Evolutionary conservation across 192 early-diverging fungal species (phyloP), one percentile per base, ranked within the genome.

Genomic region (Umbelopsis sp.): DNA sequence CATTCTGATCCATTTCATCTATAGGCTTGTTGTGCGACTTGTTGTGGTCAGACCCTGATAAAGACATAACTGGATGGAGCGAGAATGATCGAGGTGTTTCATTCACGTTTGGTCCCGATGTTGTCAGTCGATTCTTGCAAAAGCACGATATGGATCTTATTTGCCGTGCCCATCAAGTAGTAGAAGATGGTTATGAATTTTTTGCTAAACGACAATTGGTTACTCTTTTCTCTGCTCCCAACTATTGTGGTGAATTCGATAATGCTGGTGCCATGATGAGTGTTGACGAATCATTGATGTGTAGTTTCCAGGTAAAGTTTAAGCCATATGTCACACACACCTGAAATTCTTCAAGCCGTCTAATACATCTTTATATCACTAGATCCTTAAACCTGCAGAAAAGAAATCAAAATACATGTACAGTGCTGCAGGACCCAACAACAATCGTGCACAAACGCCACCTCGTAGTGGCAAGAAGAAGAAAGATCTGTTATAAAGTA

Each of bases 121-220:
- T 97, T 58, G 96, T 98, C 8, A 92, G 88, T 49, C 20, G 46
- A 71, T 78, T 78, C 50, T 84, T 97, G 78, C 93, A 98, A 75
- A 95, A 94, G 85, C 97, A 98, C 77, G 95, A 97, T 74, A 88
- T 98, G 73, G 96, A 98, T 71, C 82, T 98, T 49, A 91, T 98
- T 58, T 93, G 92, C 67, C 88, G 94, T 25, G 95, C 96, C 3
- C 96, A 98, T 80, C 93, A 94, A 91, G 95, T 98, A 12, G 95
- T 98, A 47, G 95, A 98, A 74, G 95, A 95, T 78, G 95, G 95
- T n/a, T 98, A 97, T 80, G 94, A 98, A 84, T 98, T 98, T 70
- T 98, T 96, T 81, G 87, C 91, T 64, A 90, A 94, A 50, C 88
- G 95, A 27, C 89, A 89, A 25, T 79, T 98, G 68, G 96, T 98